Base-by-base conservation (phyloP, 768 basidiomycete species). In the Pulveroboletus sp. region DNA sequence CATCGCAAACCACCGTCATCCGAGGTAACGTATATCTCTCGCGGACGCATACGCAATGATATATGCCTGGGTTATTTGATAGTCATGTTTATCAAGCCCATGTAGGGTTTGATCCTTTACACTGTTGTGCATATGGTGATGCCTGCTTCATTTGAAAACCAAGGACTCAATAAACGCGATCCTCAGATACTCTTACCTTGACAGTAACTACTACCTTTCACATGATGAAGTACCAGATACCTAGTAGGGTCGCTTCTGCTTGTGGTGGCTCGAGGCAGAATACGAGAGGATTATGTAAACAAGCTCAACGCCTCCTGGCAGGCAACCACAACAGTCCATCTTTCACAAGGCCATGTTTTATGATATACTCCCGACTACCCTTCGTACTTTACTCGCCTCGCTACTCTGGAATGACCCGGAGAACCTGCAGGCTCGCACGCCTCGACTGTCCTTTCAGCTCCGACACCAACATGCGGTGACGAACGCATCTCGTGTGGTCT, bases 391-490 rank as follows among this genome's bases (percentile, higher is more conserved):
- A 10, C 56, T 82, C 20, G 61, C 71, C 6, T 72, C 68, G 2
- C 55, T 76, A 4, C 62, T 80, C 10, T 78, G 72, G 74, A 10
- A 49, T 24, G 24, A 36, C 4, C 8, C 40, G 21, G 52, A 60
- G 31, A 39, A 53, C 19, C 21, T 32, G 12, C 52, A 68, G 56
- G 68, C 60, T 68, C 68, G 64, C 66, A 56, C 51, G 32, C 49
- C 71, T 38, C 61, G 69, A 13, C 59, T 85, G 6, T 74, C 70
- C 27, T 88, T 89, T 65, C 76, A 75, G 27, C 73, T 88, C 20
- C 81, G 86, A 31, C 86, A 88, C 62, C 69, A 76, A 35, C 84
- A 88, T 55, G 82, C 77, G 21, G 57, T 80, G 9, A 72, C 76
- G 37, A 74, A 80, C 51, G 62, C 69, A 19, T 81, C 82, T 3